A percentile compares a stretch with the other conserved stretches of the same genome.
These are phyloP conservation scores for Neonothopanus nambi DNA, from an alignment of 1,284 basidiomycete species.

Conservation along the genomic window DNA sequence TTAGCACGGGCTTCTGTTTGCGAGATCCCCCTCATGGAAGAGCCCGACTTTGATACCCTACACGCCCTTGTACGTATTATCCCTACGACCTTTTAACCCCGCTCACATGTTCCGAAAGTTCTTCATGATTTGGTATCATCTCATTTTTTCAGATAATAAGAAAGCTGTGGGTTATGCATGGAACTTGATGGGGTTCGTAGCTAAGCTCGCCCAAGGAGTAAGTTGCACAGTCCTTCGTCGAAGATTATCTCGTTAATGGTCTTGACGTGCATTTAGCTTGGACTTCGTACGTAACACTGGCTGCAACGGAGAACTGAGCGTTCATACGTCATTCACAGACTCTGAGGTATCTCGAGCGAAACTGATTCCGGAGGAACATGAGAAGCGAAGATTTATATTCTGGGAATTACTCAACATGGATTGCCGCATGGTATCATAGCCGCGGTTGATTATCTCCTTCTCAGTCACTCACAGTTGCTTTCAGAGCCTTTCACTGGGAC, in stretches of 20 bases:
- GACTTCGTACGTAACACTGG: constrained; percentile 46
- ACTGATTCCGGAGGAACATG: constrained; percentile 66
- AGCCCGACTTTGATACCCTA: constrained; percentile 65
- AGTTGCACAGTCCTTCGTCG: constrained; percentile 22
- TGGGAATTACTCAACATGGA: constrained; percentile 77
- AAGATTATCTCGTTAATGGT: constrained; percentile 1
- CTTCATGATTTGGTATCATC: constrained; percentile 72
- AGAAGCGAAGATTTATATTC: constrained; percentile 66
- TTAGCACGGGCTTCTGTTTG: constrained; percentile 68
- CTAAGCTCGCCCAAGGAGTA: constrained; percentile 61
- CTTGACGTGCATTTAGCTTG: constrained; percentile 38
- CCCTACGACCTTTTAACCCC: not conserved
- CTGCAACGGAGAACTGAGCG: constrained; percentile 15
- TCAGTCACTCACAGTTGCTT: not conserved
- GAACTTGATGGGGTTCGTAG: constrained; percentile 65
- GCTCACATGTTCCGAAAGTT: constrained; percentile 43
- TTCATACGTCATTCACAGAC: constrained; percentile 40
- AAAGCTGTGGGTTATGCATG: constrained; percentile 67
- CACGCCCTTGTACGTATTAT: constrained; percentile 55
- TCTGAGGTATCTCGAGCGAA: constrained; percentile 70
- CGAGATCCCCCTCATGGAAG: constrained; percentile 68
- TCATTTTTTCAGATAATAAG: constrained; percentile 68
- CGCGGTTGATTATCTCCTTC: not conserved
- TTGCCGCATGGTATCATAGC: constrained; percentile 67
- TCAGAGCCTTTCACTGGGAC: constrained; percentile 74